Evolutionary conservation across 139 green algal genomes (phyloP), one percentile per base, ranked within the genome.

Genomic region (Choricystis sp.): DNA sequence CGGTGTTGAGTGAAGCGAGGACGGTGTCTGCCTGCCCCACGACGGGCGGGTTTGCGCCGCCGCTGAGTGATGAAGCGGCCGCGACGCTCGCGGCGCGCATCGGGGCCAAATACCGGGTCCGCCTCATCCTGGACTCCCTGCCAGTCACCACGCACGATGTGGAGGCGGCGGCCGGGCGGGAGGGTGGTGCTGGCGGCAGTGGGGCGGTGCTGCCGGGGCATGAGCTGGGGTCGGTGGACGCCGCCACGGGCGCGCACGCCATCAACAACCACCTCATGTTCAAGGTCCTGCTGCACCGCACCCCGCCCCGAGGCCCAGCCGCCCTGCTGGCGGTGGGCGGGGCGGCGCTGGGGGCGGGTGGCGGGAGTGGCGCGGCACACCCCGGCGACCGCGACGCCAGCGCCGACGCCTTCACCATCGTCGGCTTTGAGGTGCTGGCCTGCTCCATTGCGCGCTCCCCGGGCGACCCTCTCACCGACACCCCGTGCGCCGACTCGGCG

Each of bases 221-320:
- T 75, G 81, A 93, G 69, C 66, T 97, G 21, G 91, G 91, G 21
- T 87, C 72, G 65, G 64, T 78, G n/a, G n/a, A n/a, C n/a, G n/a
- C 52, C 63, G 74, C 4, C 74, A 77, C 31, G 79, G 79, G 65
- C 77, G 81, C 61, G 88, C 85, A 69, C 95, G 83, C n/a, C 69
- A 75, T 97, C 40, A 88, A 91, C 83, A 97, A 97, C 74, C 89
- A 96, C 73, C 79, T 95, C 26, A 83, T 87, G 72, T 96, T 97
- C 79, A 96, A 89, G 73, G 79, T 97, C 23, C 78, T 95, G 29
- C 78, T 95, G 24, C 89, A 96, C 68, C 65, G 81, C 29, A 88
- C 60, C 67, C 0, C 60, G 55, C 26, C 31, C 71, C 22, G 66
- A 74, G 40, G 78, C 71, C 2, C 70, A 77, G 49, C 61, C 88